Percentiles rank a stretch among this genome's conserved stretches.
Conservation (phyloP, 805 yeast species). For the Cephaloascus fragrans region DNA sequence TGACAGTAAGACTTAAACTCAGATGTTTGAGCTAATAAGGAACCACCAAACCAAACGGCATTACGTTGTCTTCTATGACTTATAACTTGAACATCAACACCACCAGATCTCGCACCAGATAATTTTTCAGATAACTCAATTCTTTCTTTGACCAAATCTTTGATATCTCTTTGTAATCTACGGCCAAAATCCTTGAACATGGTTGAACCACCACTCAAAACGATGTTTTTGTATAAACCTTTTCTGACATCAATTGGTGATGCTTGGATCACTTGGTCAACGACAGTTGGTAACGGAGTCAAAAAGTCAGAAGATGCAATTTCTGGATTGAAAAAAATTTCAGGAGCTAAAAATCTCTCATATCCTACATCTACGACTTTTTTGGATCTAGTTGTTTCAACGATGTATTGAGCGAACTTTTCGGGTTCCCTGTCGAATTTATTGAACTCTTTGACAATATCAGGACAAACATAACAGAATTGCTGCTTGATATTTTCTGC, state of each 20-base stretch:
- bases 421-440: slow-evolving; percentile 92
- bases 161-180: slow-evolving; percentile 91
- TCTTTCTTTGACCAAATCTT: slow-evolving; percentile 79
- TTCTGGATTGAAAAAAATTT: slow-evolving; percentile 96
- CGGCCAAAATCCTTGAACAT: slow-evolving; percentile 98
- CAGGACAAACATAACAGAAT: slow-evolving; percentile 95
- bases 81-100: slow-evolving; percentile 94
- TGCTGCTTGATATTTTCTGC: slow-evolving; percentile 97
- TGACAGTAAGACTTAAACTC: slow-evolving; percentile 95
- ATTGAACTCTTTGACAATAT: slow-evolving; percentile 91
- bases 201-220: slow-evolving; percentile 94
- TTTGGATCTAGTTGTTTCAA: slow-evolving; percentile 66
- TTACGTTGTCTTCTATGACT: slow-evolving; percentile 95
- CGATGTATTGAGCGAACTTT: slow-evolving; percentile 86
- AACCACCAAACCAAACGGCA: slow-evolving; percentile 99
- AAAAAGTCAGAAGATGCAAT: slow-evolving; percentile 91
- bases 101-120: slow-evolving; percentile 73
- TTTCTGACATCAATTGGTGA: slow-evolving; percentile 98
- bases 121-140: slow-evolving; percentile 71
- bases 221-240: slow-evolving; percentile 91
- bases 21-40: slow-evolving; percentile 90
- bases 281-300: slow-evolving; percentile 94
- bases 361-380: slow-evolving; percentile 88
- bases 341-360: slow-evolving; percentile 98
- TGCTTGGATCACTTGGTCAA: slow-evolving; percentile 89